Percentiles rank a stretch among this genome's conserved stretches.
These are phyloP conservation scores for Hygrophorus pudorinus DNA, from an alignment of 768 basidiomycete species.

Conservation along the genomic window DNA sequence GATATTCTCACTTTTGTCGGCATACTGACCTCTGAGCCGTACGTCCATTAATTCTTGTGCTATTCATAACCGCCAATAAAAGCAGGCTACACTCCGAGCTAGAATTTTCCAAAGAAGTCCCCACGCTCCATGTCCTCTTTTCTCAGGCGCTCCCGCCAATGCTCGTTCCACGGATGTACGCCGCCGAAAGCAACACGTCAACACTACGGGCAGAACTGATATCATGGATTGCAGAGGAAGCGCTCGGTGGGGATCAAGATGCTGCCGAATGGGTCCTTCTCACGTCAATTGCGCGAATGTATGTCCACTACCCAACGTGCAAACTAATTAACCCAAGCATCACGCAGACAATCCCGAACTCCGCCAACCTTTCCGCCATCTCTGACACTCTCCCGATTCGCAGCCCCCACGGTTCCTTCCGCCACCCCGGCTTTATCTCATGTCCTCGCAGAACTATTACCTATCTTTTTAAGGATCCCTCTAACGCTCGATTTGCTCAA, in stretches of 20 bases:
- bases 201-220: conserved; percentile 45
- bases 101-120: conserved; percentile 29
- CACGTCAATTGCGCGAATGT: conserved; percentile 53
- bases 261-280: conserved; percentile 74
- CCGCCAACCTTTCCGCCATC: conserved; percentile 61
- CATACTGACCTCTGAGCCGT: conserved; percentile 60
- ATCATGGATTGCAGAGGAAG: conserved; percentile 63
- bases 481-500: conserved; percentile 60
- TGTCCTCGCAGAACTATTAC: conserved; percentile 49
- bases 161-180: conserved; percentile 30
- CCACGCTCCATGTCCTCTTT: conserved; percentile 65
- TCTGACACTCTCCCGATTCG: conserved; percentile 54
- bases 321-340: conserved; percentile 4
- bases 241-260: conserved; percentile 53
- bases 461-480: conserved; percentile 42
- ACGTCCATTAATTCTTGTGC: conserved; percentile 14
- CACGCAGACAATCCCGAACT: conserved; percentile 50
- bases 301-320: conserved; percentile 17
- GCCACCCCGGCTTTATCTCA: conserved; percentile 39
- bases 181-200: conserved; percentile 13
- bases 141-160: conserved; percentile 28
- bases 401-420: conserved; percentile 25
- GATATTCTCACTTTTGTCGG: conserved; percentile 65
- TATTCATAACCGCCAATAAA: conserved; percentile 3
- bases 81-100: conserved; percentile 30